These are phyloP conservation scores for Exserohilum turcica DNA, from an alignment of 2,329 filamentous ascomycete species.

Conservation along the genomic window DNA sequence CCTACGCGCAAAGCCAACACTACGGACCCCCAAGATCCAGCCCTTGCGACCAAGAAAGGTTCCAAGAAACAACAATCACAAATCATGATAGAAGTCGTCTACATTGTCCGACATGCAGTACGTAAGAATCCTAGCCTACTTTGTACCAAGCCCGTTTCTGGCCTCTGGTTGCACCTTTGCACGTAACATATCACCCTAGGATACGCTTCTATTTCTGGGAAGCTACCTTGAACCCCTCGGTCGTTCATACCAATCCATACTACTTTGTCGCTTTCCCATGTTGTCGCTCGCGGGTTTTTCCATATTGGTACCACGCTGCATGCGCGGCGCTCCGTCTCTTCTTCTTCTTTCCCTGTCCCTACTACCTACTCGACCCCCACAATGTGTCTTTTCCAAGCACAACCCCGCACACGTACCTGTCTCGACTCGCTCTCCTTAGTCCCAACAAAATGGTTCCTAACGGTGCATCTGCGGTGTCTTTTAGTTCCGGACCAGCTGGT, in stretches of 20 bases:
- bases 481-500: constrained; percentile 86
- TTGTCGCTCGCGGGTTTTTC: too few species aligned
- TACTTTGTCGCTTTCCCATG: too few species aligned
- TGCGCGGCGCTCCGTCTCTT: too few species aligned
- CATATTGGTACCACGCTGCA: neutral
- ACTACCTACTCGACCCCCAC: too few species aligned
- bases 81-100: constrained; percentile 54
- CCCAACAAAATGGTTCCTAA: constrained; percentile 27
- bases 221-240: neutral
- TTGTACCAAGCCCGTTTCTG: constrained; percentile 1
- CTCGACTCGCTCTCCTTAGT: constrained; percentile 4
- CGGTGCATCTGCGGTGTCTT: constrained; percentile 13
- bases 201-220: constrained; percentile 15
- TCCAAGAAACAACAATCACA: neutral
- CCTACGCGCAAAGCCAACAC: constrained; percentile 15
- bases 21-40: constrained; percentile 8
- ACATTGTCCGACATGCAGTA: constrained; percentile 58
- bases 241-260: too few species aligned
- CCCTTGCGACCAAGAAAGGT: neutral
- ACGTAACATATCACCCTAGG: constrained; percentile 14
- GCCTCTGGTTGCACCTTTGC: constrained; percentile 9
- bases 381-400: neutral
- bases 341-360: too few species aligned
- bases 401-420: neutral
- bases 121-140: constrained; percentile 37